Evolutionary conservation across 78 protist species (phyloP).

Genomic region (Polysphondylium violaceum): DNA sequence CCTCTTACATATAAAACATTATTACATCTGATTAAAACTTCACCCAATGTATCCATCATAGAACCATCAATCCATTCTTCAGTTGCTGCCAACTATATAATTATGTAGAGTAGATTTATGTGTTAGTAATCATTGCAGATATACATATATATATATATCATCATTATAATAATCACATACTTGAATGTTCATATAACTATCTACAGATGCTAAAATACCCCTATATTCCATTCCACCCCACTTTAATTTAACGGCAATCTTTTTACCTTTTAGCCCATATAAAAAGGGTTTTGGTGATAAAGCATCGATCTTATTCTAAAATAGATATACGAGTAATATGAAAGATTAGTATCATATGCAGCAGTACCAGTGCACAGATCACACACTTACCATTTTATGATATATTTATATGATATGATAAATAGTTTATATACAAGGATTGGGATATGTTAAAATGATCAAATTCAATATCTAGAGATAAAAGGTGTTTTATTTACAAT

Average conservation of each 20-base stretch:
- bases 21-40: slow-evolving; percentile 85
- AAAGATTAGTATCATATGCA: too few relatives aligned
- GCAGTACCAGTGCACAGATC: too few relatives aligned
- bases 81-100: slow-evolving; percentile 68
- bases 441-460: too few relatives aligned
- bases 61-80: slow-evolving; percentile 84
- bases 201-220: slow-evolving; percentile 79
- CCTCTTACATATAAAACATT: slow-evolving; percentile 83
- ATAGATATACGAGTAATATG: too few relatives aligned
- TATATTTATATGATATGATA: too few relatives aligned
- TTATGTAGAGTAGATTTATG: neutral
- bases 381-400: too few relatives aligned
- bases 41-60: slow-evolving; percentile 69
- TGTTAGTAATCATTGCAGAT: neutral
- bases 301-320: slow-evolving; percentile 62
- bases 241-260: slow-evolving; percentile 74
- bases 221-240: slow-evolving; percentile 86
- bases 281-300: slow-evolving; percentile 82
- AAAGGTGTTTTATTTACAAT: too few relatives aligned
- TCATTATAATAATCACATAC: slow-evolving; percentile 1
- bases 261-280: slow-evolving; percentile 74
- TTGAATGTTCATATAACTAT: slow-evolving; percentile 81
- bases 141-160: neutral
- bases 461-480: too few relatives aligned
- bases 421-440: too few relatives aligned